These are phyloP conservation scores for Pichia sp. DNA, from an alignment of 1,139 yeast species.

Conservation along the genomic window DNA sequence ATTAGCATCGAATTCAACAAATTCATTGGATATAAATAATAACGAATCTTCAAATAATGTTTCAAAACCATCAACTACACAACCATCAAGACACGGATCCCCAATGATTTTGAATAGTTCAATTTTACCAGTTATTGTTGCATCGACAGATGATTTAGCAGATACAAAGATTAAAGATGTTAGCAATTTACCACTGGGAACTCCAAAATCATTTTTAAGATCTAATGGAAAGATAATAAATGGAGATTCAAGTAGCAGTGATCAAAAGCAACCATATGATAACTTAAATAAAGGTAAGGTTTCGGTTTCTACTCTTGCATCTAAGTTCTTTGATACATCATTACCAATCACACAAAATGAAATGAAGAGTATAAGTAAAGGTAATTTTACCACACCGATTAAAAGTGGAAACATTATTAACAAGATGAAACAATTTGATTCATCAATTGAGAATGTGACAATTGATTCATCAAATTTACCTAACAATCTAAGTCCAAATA, in stretches of 20 bases:
- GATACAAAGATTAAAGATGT: not conserved
- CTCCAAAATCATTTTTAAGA: not conserved
- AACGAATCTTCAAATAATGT: not conserved
- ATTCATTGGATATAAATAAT: not conserved
- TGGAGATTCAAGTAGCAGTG: not conserved
- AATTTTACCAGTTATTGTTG: constrained; percentile 12
- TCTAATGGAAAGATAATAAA: not conserved
- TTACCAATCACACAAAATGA: not conserved
- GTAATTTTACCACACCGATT: constrained; percentile 15
- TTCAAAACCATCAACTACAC: constrained; percentile 2
- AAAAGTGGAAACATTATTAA: constrained; percentile 21
- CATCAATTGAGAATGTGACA: not conserved
- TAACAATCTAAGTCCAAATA: not conserved
- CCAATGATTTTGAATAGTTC: constrained; percentile 10
- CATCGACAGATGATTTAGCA: constrained; percentile 3
- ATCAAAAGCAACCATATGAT: not conserved
- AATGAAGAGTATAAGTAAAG: not conserved
- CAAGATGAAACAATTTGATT: constrained; percentile 22
- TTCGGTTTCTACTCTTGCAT: constrained; percentile 13
- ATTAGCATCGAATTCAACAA: constrained; percentile 18
- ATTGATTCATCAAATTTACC: not conserved
- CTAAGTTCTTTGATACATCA: constrained; percentile 13
- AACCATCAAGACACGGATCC: constrained; percentile 9
- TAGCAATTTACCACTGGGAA: not conserved
- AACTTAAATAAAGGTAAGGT: not conserved